Evolutionary conservation across 768 basidiomycete genomes (phyloP).

Genomic region (Mrakia gelida): DNA sequence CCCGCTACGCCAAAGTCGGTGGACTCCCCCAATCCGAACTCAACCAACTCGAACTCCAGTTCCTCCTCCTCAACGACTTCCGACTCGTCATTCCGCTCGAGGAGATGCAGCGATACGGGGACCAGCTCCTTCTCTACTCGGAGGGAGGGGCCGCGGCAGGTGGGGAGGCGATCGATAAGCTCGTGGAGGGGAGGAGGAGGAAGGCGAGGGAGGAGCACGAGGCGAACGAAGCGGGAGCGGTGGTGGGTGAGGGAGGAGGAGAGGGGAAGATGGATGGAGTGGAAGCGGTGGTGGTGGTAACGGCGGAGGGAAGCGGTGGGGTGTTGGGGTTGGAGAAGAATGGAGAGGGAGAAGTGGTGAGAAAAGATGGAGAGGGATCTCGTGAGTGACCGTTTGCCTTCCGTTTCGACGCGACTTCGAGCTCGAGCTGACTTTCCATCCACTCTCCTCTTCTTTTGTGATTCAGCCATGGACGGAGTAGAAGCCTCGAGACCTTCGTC

Average conservation of each 20-base stretch:
- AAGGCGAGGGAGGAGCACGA: not conserved
- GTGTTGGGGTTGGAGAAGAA: not conserved
- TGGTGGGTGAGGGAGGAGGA: not conserved
- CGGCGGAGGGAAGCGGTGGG: not conserved
- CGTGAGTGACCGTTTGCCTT: not conserved
- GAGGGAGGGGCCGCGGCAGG: constrained; percentile 3
- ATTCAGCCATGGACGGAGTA: constrained; percentile 13
- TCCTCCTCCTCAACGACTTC: constrained; percentile 94
- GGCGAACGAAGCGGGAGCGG: too few species aligned
- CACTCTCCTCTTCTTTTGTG: not conserved
- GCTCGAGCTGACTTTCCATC: not conserved
- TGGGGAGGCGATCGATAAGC: constrained; percentile 2
- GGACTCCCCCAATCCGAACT: constrained; percentile 83
- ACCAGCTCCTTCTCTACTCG: constrained; percentile 67
- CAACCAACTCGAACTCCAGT: constrained; percentile 95
- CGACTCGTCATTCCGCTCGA: constrained; percentile 75
- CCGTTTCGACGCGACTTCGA: not conserved
- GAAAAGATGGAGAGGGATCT: not conserved
- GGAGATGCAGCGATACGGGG: constrained; percentile 94
- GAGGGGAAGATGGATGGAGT: not conserved
- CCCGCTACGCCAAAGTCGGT: constrained; percentile 97
- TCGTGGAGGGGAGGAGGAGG: constrained; percentile 7
- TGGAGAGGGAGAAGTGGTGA: not conserved
- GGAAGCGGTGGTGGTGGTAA: not conserved
- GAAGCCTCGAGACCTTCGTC: not conserved